These are phyloP conservation scores for Rhazya stricta DNA, from an alignment of 257 asterid species.

Conservation along the genomic window DNA sequence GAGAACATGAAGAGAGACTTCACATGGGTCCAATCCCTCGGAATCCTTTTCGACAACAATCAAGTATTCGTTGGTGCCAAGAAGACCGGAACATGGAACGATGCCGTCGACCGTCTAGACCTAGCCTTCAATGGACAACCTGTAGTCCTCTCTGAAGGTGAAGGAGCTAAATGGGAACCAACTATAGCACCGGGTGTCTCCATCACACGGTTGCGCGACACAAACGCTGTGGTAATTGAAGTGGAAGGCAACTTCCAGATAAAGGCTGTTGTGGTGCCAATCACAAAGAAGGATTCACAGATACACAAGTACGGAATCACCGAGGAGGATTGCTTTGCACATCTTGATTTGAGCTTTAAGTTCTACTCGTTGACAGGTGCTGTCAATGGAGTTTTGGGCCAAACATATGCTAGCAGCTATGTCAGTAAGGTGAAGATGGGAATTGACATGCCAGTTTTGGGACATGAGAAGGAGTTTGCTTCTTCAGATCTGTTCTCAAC, in stretches of 20 bases:
- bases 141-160: slow-evolving; percentile 8
- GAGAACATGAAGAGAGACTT: slow-evolving; percentile 20
- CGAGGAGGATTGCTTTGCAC: slow-evolving; percentile 70
- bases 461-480: slow-evolving; percentile 56
- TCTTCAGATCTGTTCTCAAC: slow-evolving; percentile 57
- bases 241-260: slow-evolving; percentile 71
- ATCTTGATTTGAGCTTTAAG: slow-evolving; percentile 72
- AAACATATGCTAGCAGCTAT: slow-evolving; percentile 56
- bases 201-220: not conserved
- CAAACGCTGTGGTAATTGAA: slow-evolving; percentile 6
- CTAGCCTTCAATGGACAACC: slow-evolving; percentile 13
- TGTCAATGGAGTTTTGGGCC: slow-evolving; percentile 76
- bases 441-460: slow-evolving; percentile 76
- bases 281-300: slow-evolving; percentile 52
- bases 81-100: slow-evolving; percentile 17
- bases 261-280: slow-evolving; percentile 61
- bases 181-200: not conserved
- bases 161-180: slow-evolving; percentile 17
- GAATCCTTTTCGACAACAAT: slow-evolving; percentile 19
- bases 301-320: slow-evolving; percentile 65
- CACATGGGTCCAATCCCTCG: slow-evolving; percentile 25
- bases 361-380: slow-evolving; percentile 54
- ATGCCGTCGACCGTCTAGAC: slow-evolving; percentile 12
- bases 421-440: slow-evolving; percentile 77
- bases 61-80: slow-evolving; percentile 12